These are phyloP conservation scores for Fomitopsis pinicola DNA, from an alignment of 1,284 basidiomycete genomes.

Conservation along the genomic window DNA sequence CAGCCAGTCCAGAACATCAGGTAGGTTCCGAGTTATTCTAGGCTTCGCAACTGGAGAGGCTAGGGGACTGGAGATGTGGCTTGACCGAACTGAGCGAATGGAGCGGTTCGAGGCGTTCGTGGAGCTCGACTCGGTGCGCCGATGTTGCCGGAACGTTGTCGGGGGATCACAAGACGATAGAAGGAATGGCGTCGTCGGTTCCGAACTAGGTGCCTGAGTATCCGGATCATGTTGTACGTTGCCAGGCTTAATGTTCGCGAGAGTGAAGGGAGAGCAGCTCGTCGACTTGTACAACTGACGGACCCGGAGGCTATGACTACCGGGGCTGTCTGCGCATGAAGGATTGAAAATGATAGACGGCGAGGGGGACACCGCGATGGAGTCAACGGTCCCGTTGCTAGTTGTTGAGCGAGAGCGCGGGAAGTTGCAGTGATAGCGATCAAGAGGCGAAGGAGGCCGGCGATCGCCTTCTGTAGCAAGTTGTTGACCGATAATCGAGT, in stretches of 20 bases:
- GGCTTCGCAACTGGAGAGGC: slow-evolving; percentile 12
- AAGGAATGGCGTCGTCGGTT: slow-evolving; percentile 4
- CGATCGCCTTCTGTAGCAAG: slow-evolving; percentile 1
- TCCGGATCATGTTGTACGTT: neutral
- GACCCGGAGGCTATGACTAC: slow-evolving; percentile 8
- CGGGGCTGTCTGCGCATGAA: slow-evolving; percentile 4
- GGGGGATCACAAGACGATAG: neutral
- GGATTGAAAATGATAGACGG: slow-evolving; percentile 11
- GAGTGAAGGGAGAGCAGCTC: slow-evolving; percentile 3
- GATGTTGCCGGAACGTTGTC: neutral
- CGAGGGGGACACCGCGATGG: slow-evolving; percentile 11
- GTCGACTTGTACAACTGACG: slow-evolving; percentile 4
- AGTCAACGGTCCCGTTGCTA: slow-evolving; percentile 14
- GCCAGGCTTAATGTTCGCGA: neutral
- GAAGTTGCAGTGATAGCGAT: slow-evolving; percentile 1
- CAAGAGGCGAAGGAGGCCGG: neutral
- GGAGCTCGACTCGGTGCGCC: neutral
- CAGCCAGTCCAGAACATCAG: slow-evolving; percentile 46
- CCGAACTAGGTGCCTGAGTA: slow-evolving; percentile 4
- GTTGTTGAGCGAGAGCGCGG: slow-evolving; percentile 16
- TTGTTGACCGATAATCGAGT: slow-evolving; percentile 3
- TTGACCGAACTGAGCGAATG: slow-evolving; percentile 4
- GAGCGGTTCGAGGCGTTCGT: slow-evolving; percentile 3
- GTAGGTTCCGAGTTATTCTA: slow-evolving; percentile 23
- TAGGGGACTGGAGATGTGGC: slow-evolving; percentile 8